Base-by-base conservation (phyloP, 2,329 filamentous ascomycete genomes). In the Diaporthe eres region DNA sequence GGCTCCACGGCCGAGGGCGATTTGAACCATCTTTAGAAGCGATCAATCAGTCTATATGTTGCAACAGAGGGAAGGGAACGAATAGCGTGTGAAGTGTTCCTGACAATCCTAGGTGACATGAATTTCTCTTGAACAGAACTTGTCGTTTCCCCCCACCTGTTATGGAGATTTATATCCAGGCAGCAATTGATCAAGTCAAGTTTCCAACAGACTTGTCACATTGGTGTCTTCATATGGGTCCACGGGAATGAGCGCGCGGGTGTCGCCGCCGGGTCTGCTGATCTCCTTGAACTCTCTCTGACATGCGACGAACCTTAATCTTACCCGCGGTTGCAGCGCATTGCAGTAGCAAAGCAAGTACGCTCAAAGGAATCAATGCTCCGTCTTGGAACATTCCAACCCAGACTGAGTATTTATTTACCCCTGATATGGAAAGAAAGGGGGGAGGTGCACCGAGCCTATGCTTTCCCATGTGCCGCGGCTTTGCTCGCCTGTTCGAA, bases 281-380 rank as follows among this genome's bases (percentile, higher is more conserved):
- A 63, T 63, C 60, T 37, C 60, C 60, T 19, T 63, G 60, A 44
- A 63, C n/a, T 19, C 39, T 63, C 28, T 63, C 57, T 47, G 4
- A 63, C 39, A 63, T 63, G 60, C 60, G 39, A 47, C 60, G 60
- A 63, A 63, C 37, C n/a, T 63, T 44, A 63, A 63, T 10, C n/a
- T 63, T 63, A 10, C 13, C 13, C 25, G n/a, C n/a, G n/a, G 37
- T 13, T 42, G 12, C 34, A 42, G 22, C 25, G 19, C 34, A 19
- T 39, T 39, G 19, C 19, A 9, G 57, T 17, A 39, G 57, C 31
- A 42, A 25, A 28, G n/a, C 6, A 19, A 17, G 37, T 12, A 5
- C 37, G 37, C 58, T 28, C 12, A 22, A 4, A 25, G 34, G 22
- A 25, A 25, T 3, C 12, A n/a, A 22, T 61, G 10, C 12, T 17